phyloP scores from a whole-genome alignment of 208 protist species.

The Acanthamoeba castellanii region DNA sequence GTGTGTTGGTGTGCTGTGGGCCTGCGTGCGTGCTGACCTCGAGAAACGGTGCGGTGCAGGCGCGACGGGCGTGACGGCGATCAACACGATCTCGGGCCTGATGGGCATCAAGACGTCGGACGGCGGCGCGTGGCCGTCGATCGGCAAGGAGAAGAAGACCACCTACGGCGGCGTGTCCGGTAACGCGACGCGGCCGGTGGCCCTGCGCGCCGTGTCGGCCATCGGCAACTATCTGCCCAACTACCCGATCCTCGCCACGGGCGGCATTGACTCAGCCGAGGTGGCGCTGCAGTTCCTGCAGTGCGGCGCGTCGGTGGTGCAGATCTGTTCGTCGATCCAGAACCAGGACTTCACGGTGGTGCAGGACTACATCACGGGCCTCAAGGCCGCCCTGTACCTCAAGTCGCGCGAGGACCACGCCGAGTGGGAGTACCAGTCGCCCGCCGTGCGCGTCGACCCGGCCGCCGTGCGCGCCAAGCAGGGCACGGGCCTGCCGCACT shows the following conservation, averaged over 20 bases:
- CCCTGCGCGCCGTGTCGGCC: conserved; percentile 85
- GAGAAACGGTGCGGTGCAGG: too few species aligned
- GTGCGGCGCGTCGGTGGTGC: conserved; percentile 90
- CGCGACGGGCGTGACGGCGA: conserved; percentile 92
- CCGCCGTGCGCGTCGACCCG: neutral
- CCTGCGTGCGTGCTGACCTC: too few species aligned
- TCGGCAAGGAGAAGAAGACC: conserved; percentile 90
- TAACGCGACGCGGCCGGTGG: conserved; percentile 92
- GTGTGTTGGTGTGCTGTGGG: too few species aligned
- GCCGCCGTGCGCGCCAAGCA: conserved; percentile 18
- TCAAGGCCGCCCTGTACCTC: conserved; percentile 87
- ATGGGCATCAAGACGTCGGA: conserved; percentile 84
- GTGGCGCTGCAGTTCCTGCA: conserved; percentile 92
- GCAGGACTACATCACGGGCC: conserved; percentile 91
- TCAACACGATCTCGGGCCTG: conserved; percentile 93
- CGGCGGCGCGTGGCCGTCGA: conserved; percentile 88
- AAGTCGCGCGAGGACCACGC: conserved; percentile 84
- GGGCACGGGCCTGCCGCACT: conserved; percentile 73
- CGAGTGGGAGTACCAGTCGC: conserved; percentile 88
- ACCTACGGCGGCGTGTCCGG: conserved; percentile 94
- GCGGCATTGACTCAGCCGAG: conserved; percentile 90
- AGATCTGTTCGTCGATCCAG: conserved; percentile 92
- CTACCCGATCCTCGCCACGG: conserved; percentile 93
- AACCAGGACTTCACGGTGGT: conserved; percentile 93
- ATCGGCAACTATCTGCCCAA: conserved; percentile 86